A percentile compares a stretch with the other conserved stretches of the same genome.
These are phyloP conservation scores for Acacia acuminata DNA, from an alignment of 306 rosid genomes.

Conservation along the genomic window DNA sequence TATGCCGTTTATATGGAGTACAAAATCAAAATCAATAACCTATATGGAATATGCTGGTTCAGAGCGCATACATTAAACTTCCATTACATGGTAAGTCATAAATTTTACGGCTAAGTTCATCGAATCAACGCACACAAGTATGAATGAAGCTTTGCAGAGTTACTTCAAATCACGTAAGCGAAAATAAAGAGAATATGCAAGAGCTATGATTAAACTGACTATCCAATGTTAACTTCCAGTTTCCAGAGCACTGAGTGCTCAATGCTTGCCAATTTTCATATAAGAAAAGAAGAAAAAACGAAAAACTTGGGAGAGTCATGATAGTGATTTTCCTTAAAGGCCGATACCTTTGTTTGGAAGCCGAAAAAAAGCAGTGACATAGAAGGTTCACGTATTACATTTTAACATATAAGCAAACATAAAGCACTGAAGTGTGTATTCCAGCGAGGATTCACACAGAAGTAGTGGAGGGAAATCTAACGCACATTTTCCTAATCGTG, in stretches of 20 bases:
- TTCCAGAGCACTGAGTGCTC: neutral
- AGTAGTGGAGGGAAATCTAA: neutral
- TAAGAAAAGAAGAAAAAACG: neutral
- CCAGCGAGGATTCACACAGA: neutral
- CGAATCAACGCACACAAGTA: neutral
- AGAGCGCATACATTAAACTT: neutral
- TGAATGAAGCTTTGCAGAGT: neutral
- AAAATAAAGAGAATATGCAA: neutral
- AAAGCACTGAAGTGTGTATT: neutral
- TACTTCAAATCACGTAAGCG: neutral
- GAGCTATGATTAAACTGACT: neutral
- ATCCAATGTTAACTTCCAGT: neutral
- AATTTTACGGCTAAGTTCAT: neutral
- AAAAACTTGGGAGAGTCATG: neutral
- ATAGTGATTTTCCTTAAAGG: neutral
- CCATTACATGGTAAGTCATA: neutral
- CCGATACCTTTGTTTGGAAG: neutral
- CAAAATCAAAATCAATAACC: neutral
- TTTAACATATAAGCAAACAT: neutral
- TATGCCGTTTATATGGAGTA: neutral
- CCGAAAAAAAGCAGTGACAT: neutral
- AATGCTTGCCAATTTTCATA: neutral
- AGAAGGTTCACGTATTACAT: neutral
- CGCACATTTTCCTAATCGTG: neutral
- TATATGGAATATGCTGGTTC: neutral